Conservation (phyloP, 768 basidiomycete species). For the Boletus vermiculosoides region DNA sequence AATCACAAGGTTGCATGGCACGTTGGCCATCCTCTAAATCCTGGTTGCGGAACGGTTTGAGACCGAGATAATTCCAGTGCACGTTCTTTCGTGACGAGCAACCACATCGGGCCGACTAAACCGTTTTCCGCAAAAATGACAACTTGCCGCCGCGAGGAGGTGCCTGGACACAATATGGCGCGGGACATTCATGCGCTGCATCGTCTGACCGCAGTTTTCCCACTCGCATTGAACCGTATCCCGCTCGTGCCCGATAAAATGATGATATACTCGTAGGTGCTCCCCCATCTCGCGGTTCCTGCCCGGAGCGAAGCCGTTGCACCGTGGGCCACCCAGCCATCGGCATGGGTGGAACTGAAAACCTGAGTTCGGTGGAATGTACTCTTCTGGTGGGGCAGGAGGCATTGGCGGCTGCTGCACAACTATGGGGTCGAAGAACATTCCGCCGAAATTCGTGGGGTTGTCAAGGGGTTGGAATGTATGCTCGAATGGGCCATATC, state of each 20-base stretch:
- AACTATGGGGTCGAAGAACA: not conserved
- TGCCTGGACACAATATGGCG: conserved; percentile 31
- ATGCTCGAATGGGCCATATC: not conserved
- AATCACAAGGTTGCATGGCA: not conserved
- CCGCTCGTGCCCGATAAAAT: conserved; percentile 28
- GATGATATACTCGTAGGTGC: conserved; percentile 21
- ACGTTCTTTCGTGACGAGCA: conserved; percentile 26
- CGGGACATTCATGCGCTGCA: conserved; percentile 33
- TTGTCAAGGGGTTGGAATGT: not conserved
- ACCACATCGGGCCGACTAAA: conserved; percentile 31
- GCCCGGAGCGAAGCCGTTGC: conserved; percentile 26
- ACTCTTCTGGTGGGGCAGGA: conserved; percentile 10
- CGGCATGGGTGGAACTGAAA: conserved; percentile 18
- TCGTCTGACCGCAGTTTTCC: conserved; percentile 19
- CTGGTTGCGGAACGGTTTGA: not conserved
- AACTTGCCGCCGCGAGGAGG: conserved; percentile 23
- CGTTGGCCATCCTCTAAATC: not conserved
- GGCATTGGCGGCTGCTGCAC: conserved; percentile 17
- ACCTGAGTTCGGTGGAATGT: not conserved
- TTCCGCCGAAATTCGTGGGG: not conserved
- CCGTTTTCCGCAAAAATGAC: conserved; percentile 22
- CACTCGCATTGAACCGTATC: conserved; percentile 26
- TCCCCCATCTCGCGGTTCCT: conserved; percentile 33
- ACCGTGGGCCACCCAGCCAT: conserved; percentile 25
- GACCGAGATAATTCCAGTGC: not conserved